Evolutionary conservation across 352 stramenopile genomes (phyloP).

Genomic region (Phytophthora sp.): DNA sequence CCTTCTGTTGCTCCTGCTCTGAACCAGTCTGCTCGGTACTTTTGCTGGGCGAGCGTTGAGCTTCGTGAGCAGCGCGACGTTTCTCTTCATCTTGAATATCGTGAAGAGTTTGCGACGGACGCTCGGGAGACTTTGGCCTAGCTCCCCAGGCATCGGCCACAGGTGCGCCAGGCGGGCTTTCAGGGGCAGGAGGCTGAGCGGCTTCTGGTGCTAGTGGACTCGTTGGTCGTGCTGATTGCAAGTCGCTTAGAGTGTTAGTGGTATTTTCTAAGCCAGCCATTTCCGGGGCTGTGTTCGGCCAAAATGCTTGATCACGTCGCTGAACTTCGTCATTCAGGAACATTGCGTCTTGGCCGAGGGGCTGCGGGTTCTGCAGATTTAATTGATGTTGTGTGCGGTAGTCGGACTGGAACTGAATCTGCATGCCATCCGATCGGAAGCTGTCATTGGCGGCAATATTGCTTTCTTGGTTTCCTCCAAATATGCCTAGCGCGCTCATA

Average conservation of each 20-base stretch:
- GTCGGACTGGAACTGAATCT: conserved; percentile 58
- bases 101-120: conserved; percentile 33
- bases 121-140: conserved; percentile 23
- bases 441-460: conserved; percentile 31
- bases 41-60: background rate
- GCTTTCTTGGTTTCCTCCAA: conserved; percentile 46
- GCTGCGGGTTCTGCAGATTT: conserved; percentile 21
- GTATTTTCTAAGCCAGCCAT: conserved; percentile 23
- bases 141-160: conserved; percentile 41
- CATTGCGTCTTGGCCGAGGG: conserved; percentile 28
- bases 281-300: conserved; percentile 24
- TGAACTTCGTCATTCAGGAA: conserved; percentile 41
- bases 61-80: conserved; percentile 31
- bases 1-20: conserved; percentile 14
- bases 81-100: conserved; percentile 60
- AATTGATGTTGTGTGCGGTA: conserved; percentile 53
- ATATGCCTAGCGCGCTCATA: conserved; percentile 78
- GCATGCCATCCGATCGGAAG: conserved; percentile 44
- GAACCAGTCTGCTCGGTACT: background rate
- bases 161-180: conserved; percentile 12
- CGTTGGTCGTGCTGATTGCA: conserved; percentile 9
- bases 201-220: conserved; percentile 19
- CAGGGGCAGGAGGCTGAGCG: conserved; percentile 10
- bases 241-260: background rate
- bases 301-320: conserved; percentile 36